These are phyloP conservation scores for Eimeria acervulina DNA, from an alignment of 169 alveolate genomes.

Conservation along the genomic window DNA sequence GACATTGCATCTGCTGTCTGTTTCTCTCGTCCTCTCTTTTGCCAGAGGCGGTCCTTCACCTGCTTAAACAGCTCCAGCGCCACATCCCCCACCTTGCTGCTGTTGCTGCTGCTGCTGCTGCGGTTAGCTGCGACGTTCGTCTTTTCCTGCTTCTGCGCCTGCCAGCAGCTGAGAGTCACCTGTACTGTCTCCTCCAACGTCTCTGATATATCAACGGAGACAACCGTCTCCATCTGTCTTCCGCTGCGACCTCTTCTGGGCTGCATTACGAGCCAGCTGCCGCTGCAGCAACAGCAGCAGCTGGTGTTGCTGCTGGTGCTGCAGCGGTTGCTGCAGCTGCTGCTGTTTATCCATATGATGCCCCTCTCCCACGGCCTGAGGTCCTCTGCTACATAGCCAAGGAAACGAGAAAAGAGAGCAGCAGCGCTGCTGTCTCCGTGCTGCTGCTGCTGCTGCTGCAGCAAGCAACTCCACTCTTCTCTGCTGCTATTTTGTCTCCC, in stretches of 20 bases:
- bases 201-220: neutral
- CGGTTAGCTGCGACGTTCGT: neutral
- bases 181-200: neutral
- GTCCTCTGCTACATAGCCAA: neutral
- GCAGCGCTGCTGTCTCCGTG: neutral
- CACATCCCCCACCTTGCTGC: neutral
- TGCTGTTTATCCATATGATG: neutral
- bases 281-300: neutral
- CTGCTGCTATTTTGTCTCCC: neutral
- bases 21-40: neutral
- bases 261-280: neutral
- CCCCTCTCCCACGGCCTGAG: constrained; percentile 41
- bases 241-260: constrained; percentile 14
- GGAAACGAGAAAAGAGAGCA: neutral
- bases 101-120: constrained; percentile 10
- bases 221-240: neutral
- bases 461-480: too few relatives aligned
- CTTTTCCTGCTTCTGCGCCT: neutral
- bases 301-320: neutral
- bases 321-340: too few relatives aligned
- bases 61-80: constrained; percentile 18
- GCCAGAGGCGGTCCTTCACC: neutral
- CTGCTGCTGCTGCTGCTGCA: too few relatives aligned
- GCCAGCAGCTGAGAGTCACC: neutral
- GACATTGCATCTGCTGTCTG: neutral